Base-by-base conservation (phyloP, 306 rosid species). In the Quercus variabilis region DNA sequence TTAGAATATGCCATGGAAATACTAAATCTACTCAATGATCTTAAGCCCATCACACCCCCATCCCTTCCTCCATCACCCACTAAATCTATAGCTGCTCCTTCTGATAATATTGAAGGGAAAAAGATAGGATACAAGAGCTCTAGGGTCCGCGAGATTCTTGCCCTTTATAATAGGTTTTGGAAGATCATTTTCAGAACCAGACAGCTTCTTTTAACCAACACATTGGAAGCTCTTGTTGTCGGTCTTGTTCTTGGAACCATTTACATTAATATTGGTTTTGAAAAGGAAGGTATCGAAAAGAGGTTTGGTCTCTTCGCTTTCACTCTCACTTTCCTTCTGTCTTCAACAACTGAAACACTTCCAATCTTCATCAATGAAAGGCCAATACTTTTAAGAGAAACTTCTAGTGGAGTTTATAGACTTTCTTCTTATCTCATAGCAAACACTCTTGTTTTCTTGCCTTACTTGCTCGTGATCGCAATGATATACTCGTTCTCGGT, bases 171-270 rank as follows among this genome's bases (percentile, higher is more conserved):
- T 64, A 84, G 98, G 78, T 91, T 95, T 84, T 95, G 97, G 97
- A 91, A 86, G 78, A 89, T 92, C 67, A 89, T 95, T 21, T 92
- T 80, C 88, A 73, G 99, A 79, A 95, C 98, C 0, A 90, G 83
- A 59, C 98, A 95, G 69, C 83, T 95, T 0, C 90, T 95, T 73
- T 46, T 92, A 15, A 95, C 98, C 2, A 95, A 95, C 83, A 91
- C 98, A 2, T 55, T 62, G 17, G 99, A 95, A 74, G 92, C 99
- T 3, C 92, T 95, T 33, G 19, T 95, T 1, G 99, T 95, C 20
- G 99, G 99, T 2, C 80, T 95, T 78, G 96, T 95, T 26, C 85
- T 95, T 18, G 98, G 99, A 67, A 92, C 99, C 3, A 95, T 95
- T 77, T 95, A 95, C 79, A 87, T 95, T 19, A 90, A 95, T 83